phyloP scores from a whole-genome alignment of 768 basidiomycete species.

The Trametes elegans region DNA sequence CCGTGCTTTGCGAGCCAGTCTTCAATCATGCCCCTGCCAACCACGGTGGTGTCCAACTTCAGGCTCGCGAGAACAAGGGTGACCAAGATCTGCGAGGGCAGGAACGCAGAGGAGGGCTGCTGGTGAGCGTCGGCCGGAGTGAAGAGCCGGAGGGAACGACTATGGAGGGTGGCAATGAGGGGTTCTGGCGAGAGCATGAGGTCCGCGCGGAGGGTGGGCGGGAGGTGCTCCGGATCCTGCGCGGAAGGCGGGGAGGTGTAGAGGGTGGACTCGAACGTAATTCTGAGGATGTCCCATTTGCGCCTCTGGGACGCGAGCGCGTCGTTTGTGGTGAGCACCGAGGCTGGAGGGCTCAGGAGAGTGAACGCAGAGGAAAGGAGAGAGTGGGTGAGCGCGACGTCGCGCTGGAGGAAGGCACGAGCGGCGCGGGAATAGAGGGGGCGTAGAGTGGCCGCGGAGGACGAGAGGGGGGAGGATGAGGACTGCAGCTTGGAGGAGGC shows the following conservation, averaged over 20 bases:
- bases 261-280: constrained; percentile 76
- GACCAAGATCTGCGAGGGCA: constrained; percentile 68
- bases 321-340: constrained; percentile 30
- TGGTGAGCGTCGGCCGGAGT: constrained; percentile 45
- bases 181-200: constrained; percentile 58
- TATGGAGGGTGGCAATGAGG: constrained; percentile 54
- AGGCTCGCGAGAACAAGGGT: constrained; percentile 71
- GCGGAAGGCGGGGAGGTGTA: constrained; percentile 56
- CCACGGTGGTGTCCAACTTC: constrained; percentile 58
- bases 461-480: constrained; percentile 14
- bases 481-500: background rate
- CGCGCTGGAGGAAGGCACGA: constrained; percentile 74
- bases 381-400: constrained; percentile 62
- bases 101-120: constrained; percentile 48
- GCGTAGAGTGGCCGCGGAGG: constrained; percentile 53
- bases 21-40: constrained; percentile 67
- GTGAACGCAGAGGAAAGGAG: constrained; percentile 69
- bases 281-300: constrained; percentile 87
- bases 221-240: constrained; percentile 41
- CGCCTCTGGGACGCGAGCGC: constrained; percentile 49
- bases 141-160: constrained; percentile 67
- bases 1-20: constrained; percentile 72
- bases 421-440: constrained; percentile 77
- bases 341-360: constrained; percentile 38
- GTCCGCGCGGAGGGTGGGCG: constrained; percentile 49